These are phyloP conservation scores for Fraxinus angustifolia DNA, from an alignment of 305 asterid species.

Conservation along the genomic window DNA sequence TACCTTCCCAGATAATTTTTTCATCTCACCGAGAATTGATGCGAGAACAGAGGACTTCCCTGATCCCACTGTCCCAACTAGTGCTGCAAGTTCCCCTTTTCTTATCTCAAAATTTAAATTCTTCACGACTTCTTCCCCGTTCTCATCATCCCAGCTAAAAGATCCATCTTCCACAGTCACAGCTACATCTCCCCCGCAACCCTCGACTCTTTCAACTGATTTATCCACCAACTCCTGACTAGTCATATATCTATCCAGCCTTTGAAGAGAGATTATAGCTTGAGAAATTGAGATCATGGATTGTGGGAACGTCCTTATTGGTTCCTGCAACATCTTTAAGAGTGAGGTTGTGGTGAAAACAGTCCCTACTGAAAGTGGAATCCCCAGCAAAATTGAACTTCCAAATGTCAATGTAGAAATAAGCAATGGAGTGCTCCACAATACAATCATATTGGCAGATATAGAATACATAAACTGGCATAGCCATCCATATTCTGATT, in stretches of 20 bases:
- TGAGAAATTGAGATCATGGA: constrained; percentile 90
- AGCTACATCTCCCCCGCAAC: constrained; percentile 52
- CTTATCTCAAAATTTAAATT: constrained; percentile 47
- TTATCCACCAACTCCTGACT: constrained; percentile 68
- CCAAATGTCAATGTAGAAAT: constrained; percentile 73
- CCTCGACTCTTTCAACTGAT: constrained; percentile 64
- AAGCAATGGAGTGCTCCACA: constrained; percentile 76
- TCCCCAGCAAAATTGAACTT: constrained; percentile 54
- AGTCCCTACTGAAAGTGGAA: constrained; percentile 67
- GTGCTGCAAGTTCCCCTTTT: constrained; percentile 75
- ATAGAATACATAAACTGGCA: constrained; percentile 64
- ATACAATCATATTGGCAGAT: constrained; percentile 54
- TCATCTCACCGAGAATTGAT: constrained; percentile 90
- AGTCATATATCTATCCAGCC: constrained; percentile 74
- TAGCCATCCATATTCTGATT: constrained; percentile 64
- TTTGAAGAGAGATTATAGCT: constrained; percentile 76
- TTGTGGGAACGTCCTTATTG: constrained; percentile 85
- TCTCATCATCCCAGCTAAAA: constrained; percentile 91
- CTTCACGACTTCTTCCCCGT: constrained; percentile 49
- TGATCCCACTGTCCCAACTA: constrained; percentile 95
- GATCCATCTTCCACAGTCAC: constrained; percentile 64
- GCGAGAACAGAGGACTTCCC: constrained; percentile 90
- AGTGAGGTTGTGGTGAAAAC: constrained; percentile 83
- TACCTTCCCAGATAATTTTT: constrained; percentile 84
- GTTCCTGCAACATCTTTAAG: constrained; percentile 81